These are phyloP conservation scores for Stromatinia cepivora DNA, from an alignment of 2,329 filamentous ascomycete species.

Conservation along the genomic window DNA sequence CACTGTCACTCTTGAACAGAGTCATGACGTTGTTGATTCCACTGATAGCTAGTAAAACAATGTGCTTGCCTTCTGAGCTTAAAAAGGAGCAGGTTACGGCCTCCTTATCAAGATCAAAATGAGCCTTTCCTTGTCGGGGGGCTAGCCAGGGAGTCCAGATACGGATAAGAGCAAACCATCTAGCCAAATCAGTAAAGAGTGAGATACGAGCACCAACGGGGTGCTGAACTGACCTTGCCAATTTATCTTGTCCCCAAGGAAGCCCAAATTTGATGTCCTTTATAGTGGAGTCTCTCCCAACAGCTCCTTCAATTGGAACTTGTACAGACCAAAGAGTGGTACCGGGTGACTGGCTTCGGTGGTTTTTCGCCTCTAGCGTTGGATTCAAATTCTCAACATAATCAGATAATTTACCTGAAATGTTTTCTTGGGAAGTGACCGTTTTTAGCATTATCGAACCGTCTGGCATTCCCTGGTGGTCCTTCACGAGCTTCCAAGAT, in stretches of 20 bases:
- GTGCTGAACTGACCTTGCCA: constrained; percentile 35
- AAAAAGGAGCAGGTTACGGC: constrained; percentile 78
- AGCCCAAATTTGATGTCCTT: constrained; percentile 43
- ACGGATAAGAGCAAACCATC: constrained; percentile 81
- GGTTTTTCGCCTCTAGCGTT: constrained; percentile 54
- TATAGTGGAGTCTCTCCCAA: constrained; percentile 58
- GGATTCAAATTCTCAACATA: constrained; percentile 60
- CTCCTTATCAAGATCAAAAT: constrained; percentile 72
- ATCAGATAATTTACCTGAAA: constrained; percentile 40
- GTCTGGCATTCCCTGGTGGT: constrained; percentile 63
- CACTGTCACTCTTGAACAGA: constrained; percentile 62
- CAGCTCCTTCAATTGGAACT: constrained; percentile 54
- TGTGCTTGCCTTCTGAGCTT: constrained; percentile 66
- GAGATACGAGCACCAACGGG: background rate
- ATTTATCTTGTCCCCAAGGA: constrained; percentile 40
- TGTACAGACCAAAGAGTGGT: constrained; percentile 72
- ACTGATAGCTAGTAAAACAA: constrained; percentile 78
- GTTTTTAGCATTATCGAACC: constrained; percentile 59
- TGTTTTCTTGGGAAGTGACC: constrained; percentile 33
- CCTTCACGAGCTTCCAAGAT: constrained; percentile 70
- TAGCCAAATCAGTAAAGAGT: constrained; percentile 36
- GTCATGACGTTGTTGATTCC: constrained; percentile 70
- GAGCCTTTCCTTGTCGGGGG: constrained; percentile 74
- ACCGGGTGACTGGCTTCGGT: constrained; percentile 64
- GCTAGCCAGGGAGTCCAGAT: constrained; percentile 83